Evolutionary conservation across 2,329 filamentous ascomycete genomes (phyloP).

Genomic region (Pseudogymnoascus destructans): DNA sequence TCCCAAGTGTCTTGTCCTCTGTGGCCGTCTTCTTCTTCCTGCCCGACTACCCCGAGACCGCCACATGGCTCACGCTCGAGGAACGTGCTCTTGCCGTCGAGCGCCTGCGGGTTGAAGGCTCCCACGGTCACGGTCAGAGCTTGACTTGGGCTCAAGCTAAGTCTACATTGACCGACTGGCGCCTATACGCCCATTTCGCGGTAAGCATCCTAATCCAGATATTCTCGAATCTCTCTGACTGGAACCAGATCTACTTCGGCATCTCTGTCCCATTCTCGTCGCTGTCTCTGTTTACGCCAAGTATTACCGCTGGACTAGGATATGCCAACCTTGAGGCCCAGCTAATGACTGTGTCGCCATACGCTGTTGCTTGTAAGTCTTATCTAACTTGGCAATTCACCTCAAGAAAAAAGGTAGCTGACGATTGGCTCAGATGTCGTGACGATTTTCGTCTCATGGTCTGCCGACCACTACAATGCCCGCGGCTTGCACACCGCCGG

Average conservation of each 20-base stretch:
- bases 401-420: neutral
- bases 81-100: slow-evolving; percentile 32
- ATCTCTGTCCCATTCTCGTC: slow-evolving; percentile 1
- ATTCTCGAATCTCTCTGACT: neutral
- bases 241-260: neutral
- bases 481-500: slow-evolving; percentile 39
- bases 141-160: slow-evolving; percentile 17
- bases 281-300: slow-evolving; percentile 34
- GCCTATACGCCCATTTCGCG: neutral
- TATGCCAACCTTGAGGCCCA: slow-evolving; percentile 46
- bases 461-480: slow-evolving; percentile 49
- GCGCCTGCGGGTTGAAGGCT: slow-evolving; percentile 32
- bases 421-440: slow-evolving; percentile 26
- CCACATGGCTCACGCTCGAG: slow-evolving; percentile 31
- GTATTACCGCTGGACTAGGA: slow-evolving; percentile 46
- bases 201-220: neutral
- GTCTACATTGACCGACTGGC: neutral
- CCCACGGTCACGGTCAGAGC: slow-evolving; percentile 32
- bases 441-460: slow-evolving; percentile 40
- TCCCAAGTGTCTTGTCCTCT: slow-evolving; percentile 24
- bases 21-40: slow-evolving; percentile 33
- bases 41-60: slow-evolving; percentile 37
- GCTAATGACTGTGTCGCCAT: slow-evolving; percentile 54
- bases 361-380: slow-evolving; percentile 41
- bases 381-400: neutral